phyloP scores from a whole-genome alignment of 768 basidiomycete genomes.

The Gymnopilus junonius region DNA sequence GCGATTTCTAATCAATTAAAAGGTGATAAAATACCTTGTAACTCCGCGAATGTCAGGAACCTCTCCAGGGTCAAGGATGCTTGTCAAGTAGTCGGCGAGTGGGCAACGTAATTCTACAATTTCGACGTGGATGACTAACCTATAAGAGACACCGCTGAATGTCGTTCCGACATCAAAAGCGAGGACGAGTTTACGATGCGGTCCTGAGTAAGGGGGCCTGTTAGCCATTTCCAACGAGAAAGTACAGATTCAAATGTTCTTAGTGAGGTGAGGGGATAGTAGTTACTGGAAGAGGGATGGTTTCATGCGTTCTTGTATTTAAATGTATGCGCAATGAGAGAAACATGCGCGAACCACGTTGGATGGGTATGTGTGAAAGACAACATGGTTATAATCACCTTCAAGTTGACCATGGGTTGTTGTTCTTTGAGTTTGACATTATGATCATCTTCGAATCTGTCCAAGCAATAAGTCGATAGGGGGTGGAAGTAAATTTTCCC shows the following conservation, averaged over 20 bases:
- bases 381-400: background rate
- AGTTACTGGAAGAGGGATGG: background rate
- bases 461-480: no score
- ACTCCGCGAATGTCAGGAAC: constrained; percentile 31
- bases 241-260: no score
- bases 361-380: constrained; percentile 12
- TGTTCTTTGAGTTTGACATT: no score
- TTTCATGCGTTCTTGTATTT: background rate
- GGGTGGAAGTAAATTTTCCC: no score
- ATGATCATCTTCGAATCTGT: background rate
- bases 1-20: no score
- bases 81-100: constrained; percentile 7
- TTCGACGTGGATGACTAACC: no score
- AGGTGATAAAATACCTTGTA: constrained; percentile 23
- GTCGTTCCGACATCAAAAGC: constrained; percentile 27
- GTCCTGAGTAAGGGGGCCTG: constrained; percentile 19
- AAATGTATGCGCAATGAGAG: constrained; percentile 1
- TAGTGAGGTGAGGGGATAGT: background rate
- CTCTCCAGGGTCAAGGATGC: constrained; percentile 30
- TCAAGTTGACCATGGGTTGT: background rate
- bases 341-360: constrained; percentile 20
- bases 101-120: no score
- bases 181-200: constrained; percentile 23
- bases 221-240: constrained; percentile 13
- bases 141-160: constrained; percentile 25